A percentile compares a stretch with the other conserved stretches of the same genome.
Conservation (phyloP, 805 yeast genomes). For the Saturnispora dispora region DNA sequence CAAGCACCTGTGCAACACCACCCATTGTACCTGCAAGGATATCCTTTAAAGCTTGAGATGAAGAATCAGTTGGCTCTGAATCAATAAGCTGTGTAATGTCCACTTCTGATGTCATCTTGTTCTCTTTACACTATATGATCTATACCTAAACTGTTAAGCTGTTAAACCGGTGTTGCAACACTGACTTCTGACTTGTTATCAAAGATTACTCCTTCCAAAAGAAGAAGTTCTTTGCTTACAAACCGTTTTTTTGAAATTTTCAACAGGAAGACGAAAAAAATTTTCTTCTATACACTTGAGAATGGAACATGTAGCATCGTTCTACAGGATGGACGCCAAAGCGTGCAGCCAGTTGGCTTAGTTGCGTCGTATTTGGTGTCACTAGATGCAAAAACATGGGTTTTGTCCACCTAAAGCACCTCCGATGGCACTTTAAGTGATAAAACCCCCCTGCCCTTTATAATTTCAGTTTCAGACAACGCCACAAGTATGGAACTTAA, state of each 20-base stretch:
- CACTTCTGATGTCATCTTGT: constrained; percentile 23
- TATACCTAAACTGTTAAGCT: background rate
- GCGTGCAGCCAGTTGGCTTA: background rate
- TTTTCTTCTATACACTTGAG: background rate
- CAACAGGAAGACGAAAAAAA: background rate
- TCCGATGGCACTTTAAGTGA: background rate
- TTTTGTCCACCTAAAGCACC: background rate
- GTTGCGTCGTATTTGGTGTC: background rate
- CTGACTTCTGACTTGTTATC: background rate
- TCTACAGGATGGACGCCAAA: background rate
- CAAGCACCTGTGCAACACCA: constrained; percentile 90
- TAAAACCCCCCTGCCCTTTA: background rate
- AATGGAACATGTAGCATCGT: background rate
- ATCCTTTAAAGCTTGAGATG: constrained; percentile 55
- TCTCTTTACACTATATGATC: background rate
- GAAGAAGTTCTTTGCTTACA: background rate
- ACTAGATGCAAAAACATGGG: background rate
- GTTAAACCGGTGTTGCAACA: background rate
- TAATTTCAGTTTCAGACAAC: background rate
- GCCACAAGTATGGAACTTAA: background rate
- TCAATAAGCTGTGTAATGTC: constrained; percentile 16
- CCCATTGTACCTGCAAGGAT: constrained; percentile 89
- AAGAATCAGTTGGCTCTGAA: constrained; percentile 17
- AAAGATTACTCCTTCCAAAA: background rate
- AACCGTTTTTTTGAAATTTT: background rate